These are phyloP conservation scores for Avicennia marina DNA, from an alignment of 257 asterid species.

Conservation along the genomic window DNA sequence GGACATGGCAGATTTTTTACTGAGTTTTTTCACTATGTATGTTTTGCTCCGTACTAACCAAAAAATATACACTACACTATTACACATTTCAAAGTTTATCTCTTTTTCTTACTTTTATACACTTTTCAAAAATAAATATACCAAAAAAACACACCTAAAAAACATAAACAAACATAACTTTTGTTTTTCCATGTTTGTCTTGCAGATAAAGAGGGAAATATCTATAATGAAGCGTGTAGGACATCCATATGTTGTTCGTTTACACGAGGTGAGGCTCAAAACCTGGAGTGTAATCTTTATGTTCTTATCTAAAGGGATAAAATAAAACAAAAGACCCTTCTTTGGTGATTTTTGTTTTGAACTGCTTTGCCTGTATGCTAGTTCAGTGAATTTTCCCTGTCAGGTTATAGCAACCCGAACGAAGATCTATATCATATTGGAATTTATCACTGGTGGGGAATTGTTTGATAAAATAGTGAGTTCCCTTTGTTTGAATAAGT, in stretches of 20 bases:
- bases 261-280: constrained; percentile 72
- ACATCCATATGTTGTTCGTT: constrained; percentile 85
- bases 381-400: constrained; percentile 15
- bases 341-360: constrained; percentile 5
- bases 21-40: too few relatives aligned
- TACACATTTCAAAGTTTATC: too few relatives aligned
- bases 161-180: not conserved
- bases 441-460: constrained; percentile 97
- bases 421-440: constrained; percentile 93
- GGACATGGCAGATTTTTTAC: not conserved
- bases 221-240: constrained; percentile 96
- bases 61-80: too few relatives aligned
- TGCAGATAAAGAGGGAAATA: constrained; percentile 96
- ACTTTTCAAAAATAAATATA: too few relatives aligned
- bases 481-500: constrained; percentile 3
- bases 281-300: constrained; percentile 17
- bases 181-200: constrained; percentile 18
- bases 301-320: too few relatives aligned
- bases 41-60: too few relatives aligned
- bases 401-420: constrained; percentile 98
- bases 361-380: constrained; percentile 8
- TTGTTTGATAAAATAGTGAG: constrained; percentile 96
- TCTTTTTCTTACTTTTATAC: too few relatives aligned
- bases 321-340: not conserved
- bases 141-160: too few relatives aligned